Evolutionary conservation across 257 asterid species (phyloP).

Genomic region (Haberlea rhodopensis): DNA sequence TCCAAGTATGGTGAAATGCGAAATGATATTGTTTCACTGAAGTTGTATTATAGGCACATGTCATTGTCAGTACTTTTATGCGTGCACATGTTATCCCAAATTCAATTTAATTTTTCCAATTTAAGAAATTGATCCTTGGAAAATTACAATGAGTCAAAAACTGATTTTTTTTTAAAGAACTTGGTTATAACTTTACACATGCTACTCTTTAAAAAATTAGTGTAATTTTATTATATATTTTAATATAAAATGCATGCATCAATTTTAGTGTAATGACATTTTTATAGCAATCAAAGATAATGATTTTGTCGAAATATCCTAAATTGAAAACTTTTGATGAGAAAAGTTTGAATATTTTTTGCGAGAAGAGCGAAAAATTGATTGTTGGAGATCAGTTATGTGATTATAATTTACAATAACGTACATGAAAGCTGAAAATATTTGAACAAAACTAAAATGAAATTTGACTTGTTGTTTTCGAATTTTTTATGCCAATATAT

Average conservation of each 20-base stretch:
- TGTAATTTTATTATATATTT: too few species aligned
- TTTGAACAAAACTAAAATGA: too few species aligned
- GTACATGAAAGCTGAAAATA: not conserved
- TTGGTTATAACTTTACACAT: too few species aligned
- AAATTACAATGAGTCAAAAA: not conserved
- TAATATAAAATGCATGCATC: not conserved
- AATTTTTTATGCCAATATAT: not conserved
- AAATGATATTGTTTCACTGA: not conserved
- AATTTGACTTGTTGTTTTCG: not conserved
- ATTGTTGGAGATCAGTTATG: not conserved
- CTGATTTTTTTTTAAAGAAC: too few species aligned
- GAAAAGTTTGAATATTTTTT: too few species aligned
- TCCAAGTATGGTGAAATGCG: constrained; percentile 8
- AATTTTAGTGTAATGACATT: too few species aligned
- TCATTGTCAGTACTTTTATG: not conserved
- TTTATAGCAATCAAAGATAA: too few species aligned
- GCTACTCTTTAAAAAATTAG: too few species aligned
- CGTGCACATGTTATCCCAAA: not conserved
- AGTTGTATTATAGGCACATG: not conserved
- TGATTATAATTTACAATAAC: too few species aligned
- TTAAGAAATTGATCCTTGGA: not conserved
- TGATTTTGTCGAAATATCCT: too few species aligned
- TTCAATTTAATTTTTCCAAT: not conserved
- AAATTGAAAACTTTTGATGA: too few species aligned
- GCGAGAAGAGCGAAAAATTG: not conserved